These are phyloP conservation scores for Paradendryphiella salina DNA, from an alignment of 2,329 filamentous ascomycete genomes.

Conservation along the genomic window DNA sequence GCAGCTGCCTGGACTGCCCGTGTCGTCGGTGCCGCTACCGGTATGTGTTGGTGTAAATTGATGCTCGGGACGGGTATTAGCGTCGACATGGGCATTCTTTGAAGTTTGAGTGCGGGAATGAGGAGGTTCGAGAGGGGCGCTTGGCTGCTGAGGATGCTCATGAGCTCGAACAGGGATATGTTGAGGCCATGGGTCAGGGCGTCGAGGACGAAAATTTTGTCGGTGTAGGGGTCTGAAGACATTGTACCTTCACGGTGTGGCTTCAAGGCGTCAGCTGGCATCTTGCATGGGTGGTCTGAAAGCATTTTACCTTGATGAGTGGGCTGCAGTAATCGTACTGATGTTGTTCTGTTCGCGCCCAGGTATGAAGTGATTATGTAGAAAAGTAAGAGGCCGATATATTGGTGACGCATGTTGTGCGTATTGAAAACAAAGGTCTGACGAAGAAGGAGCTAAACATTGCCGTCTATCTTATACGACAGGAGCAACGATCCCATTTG, in stretches of 20 bases:
- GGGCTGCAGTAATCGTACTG: not conserved
- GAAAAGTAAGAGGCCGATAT: not conserved
- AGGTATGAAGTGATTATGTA: no score
- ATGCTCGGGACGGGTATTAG: not conserved
- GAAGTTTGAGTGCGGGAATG: not conserved
- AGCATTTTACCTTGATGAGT: not conserved
- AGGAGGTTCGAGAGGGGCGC: conserved; percentile 9
- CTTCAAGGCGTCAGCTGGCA: not conserved
- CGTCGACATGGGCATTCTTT: not conserved
- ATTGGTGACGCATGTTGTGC: not conserved
- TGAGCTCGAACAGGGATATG: conserved; percentile 4
- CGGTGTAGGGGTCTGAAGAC: not conserved
- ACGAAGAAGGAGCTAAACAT: not conserved
- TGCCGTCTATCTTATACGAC: not conserved
- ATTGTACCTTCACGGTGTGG: not conserved
- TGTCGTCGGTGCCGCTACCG: not conserved
- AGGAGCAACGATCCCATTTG: not conserved
- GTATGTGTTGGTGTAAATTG: not conserved
- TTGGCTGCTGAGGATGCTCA: conserved; percentile 2
- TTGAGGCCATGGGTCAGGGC: conserved; percentile 6
- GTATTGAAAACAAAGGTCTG: not conserved
- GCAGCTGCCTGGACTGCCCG: not conserved
- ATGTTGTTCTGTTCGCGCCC: not conserved
- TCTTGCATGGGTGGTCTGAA: not conserved
- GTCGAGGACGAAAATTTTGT: conserved; percentile 6